These are phyloP conservation scores for Waltiozyma sp. DNA, from an alignment of 1,139 yeast species.

Conservation along the genomic window DNA sequence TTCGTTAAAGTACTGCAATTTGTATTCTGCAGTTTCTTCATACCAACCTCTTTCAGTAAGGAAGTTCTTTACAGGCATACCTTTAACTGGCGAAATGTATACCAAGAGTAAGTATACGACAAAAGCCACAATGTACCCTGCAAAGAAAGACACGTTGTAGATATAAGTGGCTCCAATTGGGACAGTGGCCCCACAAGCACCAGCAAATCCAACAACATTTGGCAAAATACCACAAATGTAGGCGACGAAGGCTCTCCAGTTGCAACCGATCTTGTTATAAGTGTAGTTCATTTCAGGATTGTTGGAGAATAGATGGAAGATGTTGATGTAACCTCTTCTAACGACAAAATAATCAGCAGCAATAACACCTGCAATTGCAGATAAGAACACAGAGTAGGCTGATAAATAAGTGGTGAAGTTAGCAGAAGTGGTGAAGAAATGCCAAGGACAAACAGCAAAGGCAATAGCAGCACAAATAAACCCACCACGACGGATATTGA, in stretches of 20 bases:
- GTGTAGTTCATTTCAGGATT: slow-evolving; percentile 39
- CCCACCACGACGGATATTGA: slow-evolving; percentile 75
- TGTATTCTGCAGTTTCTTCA: slow-evolving; percentile 47
- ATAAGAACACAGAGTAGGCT: slow-evolving; percentile 79
- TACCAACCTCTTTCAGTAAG: slow-evolving; percentile 48
- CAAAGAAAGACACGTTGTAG: slow-evolving; percentile 62
- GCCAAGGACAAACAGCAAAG: slow-evolving; percentile 81
- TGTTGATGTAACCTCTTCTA: slow-evolving; percentile 57
- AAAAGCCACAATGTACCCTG: slow-evolving; percentile 57
- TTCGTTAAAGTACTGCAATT: slow-evolving; percentile 51
- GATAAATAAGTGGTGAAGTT: slow-evolving; percentile 77
- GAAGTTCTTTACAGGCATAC: slow-evolving; percentile 39
- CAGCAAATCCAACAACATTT: slow-evolving; percentile 81
- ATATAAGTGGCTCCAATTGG: slow-evolving; percentile 71
- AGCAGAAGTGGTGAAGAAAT: slow-evolving; percentile 59
- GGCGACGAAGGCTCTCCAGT: slow-evolving; percentile 74
- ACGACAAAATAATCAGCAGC: slow-evolving; percentile 68
- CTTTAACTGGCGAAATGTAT: slow-evolving; percentile 47
- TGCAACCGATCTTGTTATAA: slow-evolving; percentile 53
- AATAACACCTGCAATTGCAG: slow-evolving; percentile 79
- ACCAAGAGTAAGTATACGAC: slow-evolving; percentile 39
- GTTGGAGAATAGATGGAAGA: slow-evolving; percentile 52
- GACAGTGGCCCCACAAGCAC: slow-evolving; percentile 60
- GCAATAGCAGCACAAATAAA: slow-evolving; percentile 73
- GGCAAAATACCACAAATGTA: slow-evolving; percentile 69